Evolutionary conservation across 306 rosid genomes (phyloP), one percentile per base, ranked within the genome.

Genomic region (Medicago lupulina): DNA sequence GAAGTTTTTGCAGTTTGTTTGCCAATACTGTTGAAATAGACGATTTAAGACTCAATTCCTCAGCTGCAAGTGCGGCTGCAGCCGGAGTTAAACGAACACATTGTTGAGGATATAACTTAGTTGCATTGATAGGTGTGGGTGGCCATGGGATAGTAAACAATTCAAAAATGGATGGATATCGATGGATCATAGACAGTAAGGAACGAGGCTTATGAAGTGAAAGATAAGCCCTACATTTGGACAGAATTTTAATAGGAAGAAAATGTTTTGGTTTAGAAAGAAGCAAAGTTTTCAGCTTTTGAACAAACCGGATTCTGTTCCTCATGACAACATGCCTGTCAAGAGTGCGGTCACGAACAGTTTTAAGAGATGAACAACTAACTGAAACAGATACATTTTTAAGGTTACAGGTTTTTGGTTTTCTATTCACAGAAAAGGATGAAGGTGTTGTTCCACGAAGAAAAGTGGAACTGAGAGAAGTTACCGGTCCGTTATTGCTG

Each of bases 61-160:
- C 76, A 51, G 67, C 44, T 34, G 67, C 67, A 15, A 61, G 88
- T 17, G 96, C 80, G 34, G 87, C 96, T 16, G 98, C 97, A 67
- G 89, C 95, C 12, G 96, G 90, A 72, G 97, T 94, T 73, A 94
- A 83, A 62, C 98, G 96, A 39, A 91, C 97, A 80, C 97, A 94
- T 14, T 85, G 91, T 73, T 94, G 96, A 50, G 88, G 87, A 80
- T 86, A 76, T 18, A 75, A 62, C 88, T 86, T 94, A 11, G 97
- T 86, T 31, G 98, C 97, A 81, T 94, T 86, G 63, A 82, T 63
- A 69, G 96, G 97, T 61, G 25, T 31, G n/a, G 91, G 93, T 18
- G 98, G 83, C 76, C 81, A 84, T 58, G 94, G 95, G 43, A 91
- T 81, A 9, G 85, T 49, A 84, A 86, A 91, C 80, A 81, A 73